Percentiles rank a stretch among this genome's conserved stretches.
Conservation (phyloP, 2,329 filamentous ascomycete genomes). For the Davidsoniella eucalypti region DNA sequence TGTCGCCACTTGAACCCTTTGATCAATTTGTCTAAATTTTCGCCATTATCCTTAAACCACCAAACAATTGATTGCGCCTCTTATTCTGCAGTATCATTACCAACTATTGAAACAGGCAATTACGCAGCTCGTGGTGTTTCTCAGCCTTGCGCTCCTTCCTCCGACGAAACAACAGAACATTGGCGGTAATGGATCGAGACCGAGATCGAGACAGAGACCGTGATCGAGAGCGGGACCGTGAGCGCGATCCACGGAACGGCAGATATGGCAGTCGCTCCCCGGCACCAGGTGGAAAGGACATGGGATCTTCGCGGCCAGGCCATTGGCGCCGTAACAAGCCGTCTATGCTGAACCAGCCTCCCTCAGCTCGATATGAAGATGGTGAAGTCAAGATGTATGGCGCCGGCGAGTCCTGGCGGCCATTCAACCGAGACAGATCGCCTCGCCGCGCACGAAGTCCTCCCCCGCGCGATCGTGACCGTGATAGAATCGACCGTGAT, state of each 20-base stretch:
- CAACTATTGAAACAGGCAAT: no score
- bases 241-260: slow-evolving; percentile 21
- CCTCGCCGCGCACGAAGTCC: slow-evolving; percentile 20
- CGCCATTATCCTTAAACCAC: no score
- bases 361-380: slow-evolving; percentile 35
- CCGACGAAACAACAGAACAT: no score
- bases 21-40: no score
- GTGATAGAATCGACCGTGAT: background rate
- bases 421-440: slow-evolving; percentile 34
- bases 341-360: background rate
- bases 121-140: no score
- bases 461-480: slow-evolving; percentile 1
- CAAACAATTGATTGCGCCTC: no score
- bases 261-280: slow-evolving; percentile 18
- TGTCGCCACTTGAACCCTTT: no score
- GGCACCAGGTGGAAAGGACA: no score
- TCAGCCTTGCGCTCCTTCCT: no score
- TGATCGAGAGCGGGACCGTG: slow-evolving; percentile 12
- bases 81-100: no score
- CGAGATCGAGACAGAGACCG: background rate
- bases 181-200: background rate
- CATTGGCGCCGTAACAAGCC: background rate
- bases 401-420: slow-evolving; percentile 44
- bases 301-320: background rate
- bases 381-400: slow-evolving; percentile 46